Percentiles rank a stretch among this genome's conserved stretches.
Evolutionary conservation across 805 yeast species (phyloP).

Genomic region (Candida dendrica): DNA sequence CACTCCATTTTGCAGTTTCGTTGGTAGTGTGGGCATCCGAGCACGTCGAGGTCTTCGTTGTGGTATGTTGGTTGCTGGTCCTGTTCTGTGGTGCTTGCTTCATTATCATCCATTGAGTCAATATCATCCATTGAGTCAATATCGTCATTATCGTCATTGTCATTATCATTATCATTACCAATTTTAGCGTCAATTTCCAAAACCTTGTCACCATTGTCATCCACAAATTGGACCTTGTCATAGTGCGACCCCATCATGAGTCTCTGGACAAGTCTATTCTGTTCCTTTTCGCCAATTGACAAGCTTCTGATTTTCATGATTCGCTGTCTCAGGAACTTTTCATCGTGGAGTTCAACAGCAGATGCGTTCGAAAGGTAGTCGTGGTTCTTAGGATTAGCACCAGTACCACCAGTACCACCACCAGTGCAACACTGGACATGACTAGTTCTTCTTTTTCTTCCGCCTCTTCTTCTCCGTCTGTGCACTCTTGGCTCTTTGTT

Average conservation of each 20-base stretch:
- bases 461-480: constrained; percentile 7
- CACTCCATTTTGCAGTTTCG: constrained; percentile 82
- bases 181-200: constrained; percentile 17
- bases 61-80: constrained; percentile 39
- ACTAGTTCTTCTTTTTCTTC: background rate
- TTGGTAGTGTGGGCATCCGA: constrained; percentile 82
- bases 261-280: constrained; percentile 40
- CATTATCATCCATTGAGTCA: constrained; percentile 7
- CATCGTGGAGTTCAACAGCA: constrained; percentile 15
- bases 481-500: constrained; percentile 23
- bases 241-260: constrained; percentile 65
- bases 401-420: too few relatives aligned
- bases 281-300: constrained; percentile 14
- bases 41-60: constrained; percentile 32
- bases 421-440: background rate
- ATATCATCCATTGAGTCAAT: background rate
- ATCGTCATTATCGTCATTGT: background rate
- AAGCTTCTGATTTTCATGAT: constrained; percentile 33
- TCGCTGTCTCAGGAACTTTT: constrained; percentile 33
- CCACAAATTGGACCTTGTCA: constrained; percentile 34
- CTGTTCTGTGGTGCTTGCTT: constrained; percentile 29
- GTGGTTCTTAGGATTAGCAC: too few relatives aligned
- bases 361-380: constrained; percentile 9
- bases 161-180: constrained; percentile 12
- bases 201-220: constrained; percentile 19